phyloP scores from a whole-genome alignment of 768 basidiomycete genomes.

The Dioszegia hungarica region DNA sequence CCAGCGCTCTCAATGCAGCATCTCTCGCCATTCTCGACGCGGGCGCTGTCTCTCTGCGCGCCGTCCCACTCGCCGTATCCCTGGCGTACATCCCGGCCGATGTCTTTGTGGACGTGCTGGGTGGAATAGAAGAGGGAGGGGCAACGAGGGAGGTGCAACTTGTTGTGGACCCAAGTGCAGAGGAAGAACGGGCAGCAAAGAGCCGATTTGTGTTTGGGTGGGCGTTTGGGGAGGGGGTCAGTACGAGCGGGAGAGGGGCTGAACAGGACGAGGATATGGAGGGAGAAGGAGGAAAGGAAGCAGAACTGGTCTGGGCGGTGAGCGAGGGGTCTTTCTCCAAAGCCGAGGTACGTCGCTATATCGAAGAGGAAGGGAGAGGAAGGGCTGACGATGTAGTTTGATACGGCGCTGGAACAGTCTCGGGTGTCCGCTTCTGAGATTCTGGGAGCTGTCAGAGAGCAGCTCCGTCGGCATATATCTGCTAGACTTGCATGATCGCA shows the following conservation, averaged over 20 bases:
- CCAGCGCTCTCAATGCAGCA: constrained; percentile 48
- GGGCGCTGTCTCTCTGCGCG: constrained; percentile 41
- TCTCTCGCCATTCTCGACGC: constrained; percentile 46
- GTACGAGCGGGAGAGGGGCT: not conserved
- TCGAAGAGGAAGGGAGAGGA: not conserved
- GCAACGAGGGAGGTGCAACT: constrained; percentile 14
- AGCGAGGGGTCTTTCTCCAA: constrained; percentile 38
- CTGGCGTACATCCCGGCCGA: constrained; percentile 18
- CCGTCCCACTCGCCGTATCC: constrained; percentile 38
- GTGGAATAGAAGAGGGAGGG: not conserved
- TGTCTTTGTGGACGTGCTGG: not conserved
- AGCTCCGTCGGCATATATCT: constrained; percentile 14
- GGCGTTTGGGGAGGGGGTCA: constrained; percentile 39
- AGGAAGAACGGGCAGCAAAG: constrained; percentile 40
- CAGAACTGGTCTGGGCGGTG: constrained; percentile 39
- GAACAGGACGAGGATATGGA: constrained; percentile 20
- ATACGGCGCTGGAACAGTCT: constrained; percentile 18
- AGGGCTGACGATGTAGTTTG: constrained; percentile 16
- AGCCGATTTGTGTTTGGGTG: constrained; percentile 38
- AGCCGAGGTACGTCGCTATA: constrained; percentile 17
- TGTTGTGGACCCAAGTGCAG: constrained; percentile 45
- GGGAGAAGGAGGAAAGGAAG: constrained; percentile 9
- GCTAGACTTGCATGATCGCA: not conserved
- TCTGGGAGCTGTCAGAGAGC: constrained; percentile 8
- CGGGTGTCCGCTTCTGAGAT: constrained; percentile 18